Conservation (phyloP, 1,284 basidiomycete species). For the Boletus hoseneyae region DNA sequence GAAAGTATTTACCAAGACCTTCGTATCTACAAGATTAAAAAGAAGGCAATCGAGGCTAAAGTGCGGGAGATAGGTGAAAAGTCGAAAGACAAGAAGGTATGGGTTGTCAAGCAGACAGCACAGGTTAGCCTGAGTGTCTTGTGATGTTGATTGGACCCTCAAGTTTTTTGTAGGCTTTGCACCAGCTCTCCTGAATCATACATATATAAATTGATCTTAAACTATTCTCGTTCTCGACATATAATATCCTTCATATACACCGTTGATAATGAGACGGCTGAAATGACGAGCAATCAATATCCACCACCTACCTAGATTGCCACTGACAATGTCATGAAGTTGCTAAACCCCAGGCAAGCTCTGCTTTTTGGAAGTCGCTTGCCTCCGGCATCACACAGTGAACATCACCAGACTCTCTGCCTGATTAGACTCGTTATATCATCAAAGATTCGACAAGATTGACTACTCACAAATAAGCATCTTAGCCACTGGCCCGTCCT, state of each 20-base stretch:
- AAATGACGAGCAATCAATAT: background rate
- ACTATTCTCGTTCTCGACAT: conserved; percentile 1
- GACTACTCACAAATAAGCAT: conserved; percentile 60
- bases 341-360: conserved; percentile 56
- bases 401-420: conserved; percentile 60
- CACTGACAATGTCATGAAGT: conserved; percentile 39
- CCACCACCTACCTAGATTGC: background rate
- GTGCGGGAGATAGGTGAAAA: conserved; percentile 72
- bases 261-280: conserved; percentile 1
- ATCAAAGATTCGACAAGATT: background rate
- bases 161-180: conserved; percentile 11
- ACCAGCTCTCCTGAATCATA: conserved; percentile 9
- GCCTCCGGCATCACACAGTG: conserved; percentile 40
- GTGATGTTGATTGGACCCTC: background rate
- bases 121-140: conserved; percentile 27
- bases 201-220: conserved; percentile 1
- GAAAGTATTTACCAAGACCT: conserved; percentile 71
- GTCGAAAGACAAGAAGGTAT: conserved; percentile 63
- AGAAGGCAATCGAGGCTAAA: conserved; percentile 78
- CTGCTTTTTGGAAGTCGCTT: conserved; percentile 34
- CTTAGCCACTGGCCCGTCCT: conserved; percentile 48
- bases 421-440: conserved; percentile 32
- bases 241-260: conserved; percentile 10
- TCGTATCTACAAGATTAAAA: conserved; percentile 65
- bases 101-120: conserved; percentile 56